Percentiles rank a stretch among this genome's conserved stretches.
Evolutionary conservation across 2,329 filamentous ascomycete species (phyloP).

Genomic region (Penicillium concentricum): DNA sequence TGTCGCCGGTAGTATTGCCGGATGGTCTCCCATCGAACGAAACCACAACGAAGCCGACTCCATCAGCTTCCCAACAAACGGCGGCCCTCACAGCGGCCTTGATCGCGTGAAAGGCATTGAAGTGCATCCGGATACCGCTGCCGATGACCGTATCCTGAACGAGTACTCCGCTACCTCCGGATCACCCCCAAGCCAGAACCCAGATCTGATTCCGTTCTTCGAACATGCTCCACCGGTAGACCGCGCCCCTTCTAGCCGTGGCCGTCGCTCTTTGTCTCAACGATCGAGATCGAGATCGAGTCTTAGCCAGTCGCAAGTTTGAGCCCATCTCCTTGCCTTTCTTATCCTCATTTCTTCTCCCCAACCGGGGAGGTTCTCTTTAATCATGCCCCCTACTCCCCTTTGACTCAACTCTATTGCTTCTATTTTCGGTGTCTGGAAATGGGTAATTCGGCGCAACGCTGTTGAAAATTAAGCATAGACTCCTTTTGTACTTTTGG

Average conservation of each 20-base stretch:
- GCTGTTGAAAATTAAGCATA: conserved; percentile 5
- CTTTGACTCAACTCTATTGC: neutral
- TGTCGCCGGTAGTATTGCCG: conserved; percentile 64
- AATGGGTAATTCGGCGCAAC: conserved; percentile 1
- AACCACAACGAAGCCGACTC: conserved; percentile 16
- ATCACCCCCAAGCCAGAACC: conserved; percentile 49
- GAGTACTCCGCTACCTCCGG: conserved; percentile 36
- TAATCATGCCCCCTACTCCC: neutral
- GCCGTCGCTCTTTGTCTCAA: conserved; percentile 37
- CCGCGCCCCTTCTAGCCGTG: conserved; percentile 35
- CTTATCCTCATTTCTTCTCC: neutral
- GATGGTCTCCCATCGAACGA: conserved; percentile 62
- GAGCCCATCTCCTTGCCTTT: neutral
- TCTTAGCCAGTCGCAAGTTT: conserved; percentile 30
- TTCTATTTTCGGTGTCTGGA: conserved; percentile 4
- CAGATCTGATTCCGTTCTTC: conserved; percentile 46
- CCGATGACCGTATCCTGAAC: conserved; percentile 46
- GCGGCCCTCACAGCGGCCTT: conserved; percentile 37
- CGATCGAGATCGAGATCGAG: conserved; percentile 40
- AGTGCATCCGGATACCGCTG: conserved; percentile 47
- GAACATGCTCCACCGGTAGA: conserved; percentile 39
- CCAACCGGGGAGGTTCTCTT: neutral
- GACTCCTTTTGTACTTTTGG: conserved; percentile 2
- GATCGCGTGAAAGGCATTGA: conserved; percentile 46
- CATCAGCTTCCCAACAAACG: conserved; percentile 38